Base-by-base conservation (phyloP, 768 basidiomycete species). In the Rhodotorula sphaerocarpa region DNA sequence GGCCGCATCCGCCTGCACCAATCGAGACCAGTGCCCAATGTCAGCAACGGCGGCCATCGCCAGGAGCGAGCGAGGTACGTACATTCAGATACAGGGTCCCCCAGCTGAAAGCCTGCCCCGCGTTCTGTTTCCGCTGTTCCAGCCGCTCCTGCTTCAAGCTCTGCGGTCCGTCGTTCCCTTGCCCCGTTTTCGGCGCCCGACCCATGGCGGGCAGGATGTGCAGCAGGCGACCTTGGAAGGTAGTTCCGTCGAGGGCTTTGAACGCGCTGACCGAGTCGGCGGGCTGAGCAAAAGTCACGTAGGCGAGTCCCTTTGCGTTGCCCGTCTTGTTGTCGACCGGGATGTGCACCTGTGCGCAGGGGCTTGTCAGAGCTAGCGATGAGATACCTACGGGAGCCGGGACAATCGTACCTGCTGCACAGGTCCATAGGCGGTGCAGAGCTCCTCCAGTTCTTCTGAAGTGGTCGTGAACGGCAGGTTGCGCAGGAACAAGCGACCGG, bases 61-160 rank as follows among this genome's bases (percentile, higher is more conserved):
- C 14, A n/a, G 34, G 21, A 60, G 62, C 62, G 62, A 70, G 65
- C 59, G n/a, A 20, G 27, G 47, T 1, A 85, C 89, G 76, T 78
- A 95, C 93, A 79, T 96, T 97, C 89, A 96, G 91, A 73, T 91
- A 96, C 59, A 97, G 74, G 81, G 90, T 86, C 55, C 85, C 84
- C 90, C 90, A 93, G 74, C 89, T 90, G 73, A 91, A 90, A 59
- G 86, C 86, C 65, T 84, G 84, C 36, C 85, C 85, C 21, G 86
- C 84, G 39, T 73, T 77, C 16, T 81, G 78, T 74, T 85, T 90
- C 60, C 83, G 79, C 72, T 85, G 84, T 39, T 80, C 79, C 27
- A 79, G 76, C 34, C 75, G 73, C 53, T 81, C 82, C 57, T 83
- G 83, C 61, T 84, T 87, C 62, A 88, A 76, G 7, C 83, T 74